Conservation (phyloP, 192 early-diverging fungal species). For the Podila minutissima region DNA sequence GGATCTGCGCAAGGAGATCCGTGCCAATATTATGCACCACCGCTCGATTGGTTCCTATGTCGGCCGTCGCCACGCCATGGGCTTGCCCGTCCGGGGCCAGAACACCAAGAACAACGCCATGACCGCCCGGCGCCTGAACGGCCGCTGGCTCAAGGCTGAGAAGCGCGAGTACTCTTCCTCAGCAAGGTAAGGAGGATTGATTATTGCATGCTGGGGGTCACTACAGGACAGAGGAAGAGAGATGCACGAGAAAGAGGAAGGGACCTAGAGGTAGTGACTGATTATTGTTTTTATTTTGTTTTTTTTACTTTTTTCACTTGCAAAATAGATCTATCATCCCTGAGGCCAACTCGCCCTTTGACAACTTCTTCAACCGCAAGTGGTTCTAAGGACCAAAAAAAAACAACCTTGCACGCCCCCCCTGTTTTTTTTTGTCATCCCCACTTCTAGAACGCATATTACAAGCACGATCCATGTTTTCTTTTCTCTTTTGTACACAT, state of each 20-base stretch:
- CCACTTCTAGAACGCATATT: too few relatives aligned
- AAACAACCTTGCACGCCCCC: too few relatives aligned
- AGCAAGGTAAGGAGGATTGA: conserved; percentile 26
- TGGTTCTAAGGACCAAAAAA: conserved; percentile 30
- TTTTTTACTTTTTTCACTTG: neutral
- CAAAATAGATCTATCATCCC: conserved; percentile 29
- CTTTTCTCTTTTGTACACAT: too few relatives aligned
- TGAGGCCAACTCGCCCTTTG: conserved; percentile 35
- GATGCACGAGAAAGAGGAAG: too few relatives aligned
- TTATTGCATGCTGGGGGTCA: neutral
- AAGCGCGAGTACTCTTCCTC: conserved; percentile 44
- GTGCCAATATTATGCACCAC: conserved; percentile 78
- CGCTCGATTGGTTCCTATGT: conserved; percentile 78
- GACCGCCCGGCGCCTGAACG: conserved; percentile 90
- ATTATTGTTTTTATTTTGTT: neutral
- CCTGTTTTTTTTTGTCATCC: too few relatives aligned
- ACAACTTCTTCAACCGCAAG: conserved; percentile 40
- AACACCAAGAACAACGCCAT: conserved; percentile 86
- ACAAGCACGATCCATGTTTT: too few relatives aligned
- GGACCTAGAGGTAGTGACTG: neutral
- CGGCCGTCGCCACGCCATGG: conserved; percentile 87
- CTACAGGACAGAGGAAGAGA: neutral
- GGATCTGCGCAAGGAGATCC: conserved; percentile 76
- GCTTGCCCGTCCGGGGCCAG: conserved; percentile 91
- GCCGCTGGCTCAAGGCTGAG: conserved; percentile 60